Evolutionary conservation across 371 early-diverging fungal genomes (phyloP).

Genomic region (Coemansia sp.): DNA sequence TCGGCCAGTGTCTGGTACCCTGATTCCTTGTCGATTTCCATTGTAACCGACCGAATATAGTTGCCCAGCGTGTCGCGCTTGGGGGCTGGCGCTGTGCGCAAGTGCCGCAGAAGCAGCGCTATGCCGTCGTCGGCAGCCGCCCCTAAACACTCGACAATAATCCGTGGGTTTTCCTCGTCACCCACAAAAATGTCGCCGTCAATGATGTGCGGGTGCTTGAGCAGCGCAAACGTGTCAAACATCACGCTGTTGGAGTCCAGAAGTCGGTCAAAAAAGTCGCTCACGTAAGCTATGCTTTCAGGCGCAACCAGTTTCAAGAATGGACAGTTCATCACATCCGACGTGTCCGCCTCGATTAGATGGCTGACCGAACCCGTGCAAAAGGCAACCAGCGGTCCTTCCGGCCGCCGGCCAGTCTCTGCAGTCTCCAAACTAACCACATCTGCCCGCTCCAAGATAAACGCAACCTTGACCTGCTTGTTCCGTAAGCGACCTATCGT

Average conservation of each 20-base stretch:
- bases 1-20: conserved; percentile 32
- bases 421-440: conserved; percentile 1
- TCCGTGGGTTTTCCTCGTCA: conserved; percentile 16
- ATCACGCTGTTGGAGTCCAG: conserved; percentile 22
- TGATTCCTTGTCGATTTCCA: conserved; percentile 16
- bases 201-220: conserved; percentile 29
- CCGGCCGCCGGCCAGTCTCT: conserved; percentile 14
- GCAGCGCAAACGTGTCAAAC: conserved; percentile 32
- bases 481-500: conserved; percentile 16
- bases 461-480: conserved; percentile 32
- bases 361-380: conserved; percentile 31
- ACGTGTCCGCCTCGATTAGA: conserved; percentile 30
- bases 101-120: conserved; percentile 23
- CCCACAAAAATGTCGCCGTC: conserved; percentile 29
- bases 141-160: conserved; percentile 32
- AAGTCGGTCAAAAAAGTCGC: conserved; percentile 29
- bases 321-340: conserved; percentile 28
- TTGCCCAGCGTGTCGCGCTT: conserved; percentile 12
- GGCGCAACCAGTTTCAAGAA: conserved; percentile 38
- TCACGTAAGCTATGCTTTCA: conserved; percentile 20
- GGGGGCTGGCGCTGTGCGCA: conserved; percentile 13
- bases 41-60: conserved; percentile 1
- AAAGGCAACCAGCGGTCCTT: conserved; percentile 33
- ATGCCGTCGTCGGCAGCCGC: conserved; percentile 34
- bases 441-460: conserved; percentile 30